A percentile compares a stretch with the other conserved stretches of the same genome.
phyloP scores from a whole-genome alignment of 768 basidiomycete species.

The Lentinula raphanica region DNA sequence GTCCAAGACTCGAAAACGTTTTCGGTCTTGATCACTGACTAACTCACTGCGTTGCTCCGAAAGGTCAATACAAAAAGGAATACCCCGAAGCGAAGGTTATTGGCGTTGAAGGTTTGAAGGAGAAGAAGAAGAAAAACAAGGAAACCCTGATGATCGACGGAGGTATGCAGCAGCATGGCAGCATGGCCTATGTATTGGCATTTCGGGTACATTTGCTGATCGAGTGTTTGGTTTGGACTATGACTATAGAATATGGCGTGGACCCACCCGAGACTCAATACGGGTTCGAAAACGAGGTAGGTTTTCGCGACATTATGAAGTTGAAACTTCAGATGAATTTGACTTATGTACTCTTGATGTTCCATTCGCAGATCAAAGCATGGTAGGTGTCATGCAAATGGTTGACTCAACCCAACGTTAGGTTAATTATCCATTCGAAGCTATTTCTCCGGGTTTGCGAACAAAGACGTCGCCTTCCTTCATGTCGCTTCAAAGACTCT shows the following conservation, averaged over 20 bases:
- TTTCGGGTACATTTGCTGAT: not conserved
- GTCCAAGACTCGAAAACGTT: no score
- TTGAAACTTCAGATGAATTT: not conserved
- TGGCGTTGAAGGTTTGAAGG: slow-evolving; percentile 52
- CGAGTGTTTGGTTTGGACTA: not conserved
- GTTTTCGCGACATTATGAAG: slow-evolving; percentile 1
- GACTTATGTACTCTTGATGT: not conserved
- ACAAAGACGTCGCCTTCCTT: slow-evolving; percentile 63
- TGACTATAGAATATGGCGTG: slow-evolving; percentile 56
- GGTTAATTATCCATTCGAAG: no score
- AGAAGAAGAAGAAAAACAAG: slow-evolving; percentile 48
- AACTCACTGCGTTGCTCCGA: slow-evolving; percentile 15
- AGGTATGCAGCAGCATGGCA: slow-evolving; percentile 32
- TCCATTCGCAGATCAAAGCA: slow-evolving; percentile 38
- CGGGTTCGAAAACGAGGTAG: slow-evolving; percentile 70
- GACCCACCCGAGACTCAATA: slow-evolving; percentile 61
- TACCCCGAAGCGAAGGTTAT: slow-evolving; percentile 70
- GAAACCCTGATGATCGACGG: slow-evolving; percentile 57
- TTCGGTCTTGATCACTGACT: not conserved
- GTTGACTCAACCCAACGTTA: not conserved
- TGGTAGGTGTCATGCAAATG: slow-evolving; percentile 27
- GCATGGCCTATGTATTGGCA: no score
- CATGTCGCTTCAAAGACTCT: slow-evolving; percentile 52
- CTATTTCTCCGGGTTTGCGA: slow-evolving; percentile 47
- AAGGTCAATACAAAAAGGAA: slow-evolving; percentile 60